Conservation (phyloP, 106 monocot genomes). For the Cymbidium sinense region DNA sequence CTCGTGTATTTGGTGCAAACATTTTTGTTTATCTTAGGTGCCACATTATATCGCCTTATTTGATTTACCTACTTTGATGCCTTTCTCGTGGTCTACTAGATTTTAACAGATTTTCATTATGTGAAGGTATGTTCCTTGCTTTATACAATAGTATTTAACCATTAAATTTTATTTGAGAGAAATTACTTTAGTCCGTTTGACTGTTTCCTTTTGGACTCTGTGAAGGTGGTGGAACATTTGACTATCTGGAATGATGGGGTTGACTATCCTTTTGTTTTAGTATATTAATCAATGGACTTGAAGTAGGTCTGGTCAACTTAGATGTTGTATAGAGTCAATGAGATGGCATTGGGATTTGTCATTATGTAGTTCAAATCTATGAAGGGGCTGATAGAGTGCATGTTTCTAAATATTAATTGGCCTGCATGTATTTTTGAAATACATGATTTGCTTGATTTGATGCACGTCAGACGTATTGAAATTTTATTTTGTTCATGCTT, state of each 20-base stretch:
- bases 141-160: neutral
- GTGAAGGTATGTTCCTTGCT: neutral
- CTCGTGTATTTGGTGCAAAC: too few relatives aligned
- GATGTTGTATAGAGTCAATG: neutral
- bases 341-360: neutral
- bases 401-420: too few relatives aligned
- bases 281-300: neutral
- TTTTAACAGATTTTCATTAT: too few relatives aligned
- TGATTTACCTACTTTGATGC: too few relatives aligned
- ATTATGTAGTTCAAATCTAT: neutral
- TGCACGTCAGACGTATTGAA: too few relatives aligned
- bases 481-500: too few relatives aligned
- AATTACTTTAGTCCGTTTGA: neutral
- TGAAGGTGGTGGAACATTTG: neutral
- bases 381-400: too few relatives aligned
- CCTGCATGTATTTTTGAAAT: too few relatives aligned
- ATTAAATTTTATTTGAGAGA: neutral
- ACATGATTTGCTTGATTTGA: too few relatives aligned
- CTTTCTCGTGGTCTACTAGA: too few relatives aligned
- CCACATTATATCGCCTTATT: too few relatives aligned
- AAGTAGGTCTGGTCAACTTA: neutral
- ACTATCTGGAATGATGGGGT: neutral
- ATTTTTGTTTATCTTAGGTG: too few relatives aligned
- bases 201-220: neutral
- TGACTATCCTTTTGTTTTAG: neutral